Conservation (phyloP, 2,329 filamentous ascomycete species). For the Calonectria fujianensis region DNA sequence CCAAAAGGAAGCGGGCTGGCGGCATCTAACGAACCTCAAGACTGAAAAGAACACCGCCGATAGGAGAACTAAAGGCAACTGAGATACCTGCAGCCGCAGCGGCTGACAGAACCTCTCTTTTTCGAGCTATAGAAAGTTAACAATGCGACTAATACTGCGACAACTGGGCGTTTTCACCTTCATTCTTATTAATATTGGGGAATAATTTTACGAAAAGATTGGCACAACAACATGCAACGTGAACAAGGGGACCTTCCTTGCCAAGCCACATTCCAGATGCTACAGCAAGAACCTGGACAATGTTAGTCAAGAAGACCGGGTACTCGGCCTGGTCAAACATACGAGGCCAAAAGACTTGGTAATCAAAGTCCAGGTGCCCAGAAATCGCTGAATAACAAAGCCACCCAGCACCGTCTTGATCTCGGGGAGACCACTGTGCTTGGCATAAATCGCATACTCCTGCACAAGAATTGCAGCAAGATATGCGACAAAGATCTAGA, state of each 20-base stretch:
- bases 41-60: slow-evolving; percentile 95
- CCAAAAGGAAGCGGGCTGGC: not conserved
- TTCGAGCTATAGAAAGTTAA: slow-evolving; percentile 77
- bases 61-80: slow-evolving; percentile 94
- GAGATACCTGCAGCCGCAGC: slow-evolving; percentile 95
- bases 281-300: slow-evolving; percentile 86
- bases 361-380: slow-evolving; percentile 90
- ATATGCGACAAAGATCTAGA: slow-evolving; percentile 83
- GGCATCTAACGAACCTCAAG: slow-evolving; percentile 78
- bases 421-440: slow-evolving; percentile 96
- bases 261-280: slow-evolving; percentile 97
- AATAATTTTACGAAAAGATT: slow-evolving; percentile 96
- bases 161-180: slow-evolving; percentile 72
- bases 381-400: slow-evolving; percentile 91
- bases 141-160: slow-evolving; percentile 32
- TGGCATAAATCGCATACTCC: slow-evolving; percentile 90
- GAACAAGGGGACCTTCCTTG: slow-evolving; percentile 95
- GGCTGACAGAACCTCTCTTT: slow-evolving; percentile 93
- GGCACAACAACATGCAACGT: slow-evolving; percentile 97
- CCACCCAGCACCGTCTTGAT: slow-evolving; percentile 97
- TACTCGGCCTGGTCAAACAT: slow-evolving; percentile 55
- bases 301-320: slow-evolving; percentile 46
- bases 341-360: slow-evolving; percentile 94
- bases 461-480: slow-evolving; percentile 87
- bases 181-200: slow-evolving; percentile 85